Base-by-base conservation (phyloP, 208 protist species). In the Trypanosoma boissoni region DNA sequence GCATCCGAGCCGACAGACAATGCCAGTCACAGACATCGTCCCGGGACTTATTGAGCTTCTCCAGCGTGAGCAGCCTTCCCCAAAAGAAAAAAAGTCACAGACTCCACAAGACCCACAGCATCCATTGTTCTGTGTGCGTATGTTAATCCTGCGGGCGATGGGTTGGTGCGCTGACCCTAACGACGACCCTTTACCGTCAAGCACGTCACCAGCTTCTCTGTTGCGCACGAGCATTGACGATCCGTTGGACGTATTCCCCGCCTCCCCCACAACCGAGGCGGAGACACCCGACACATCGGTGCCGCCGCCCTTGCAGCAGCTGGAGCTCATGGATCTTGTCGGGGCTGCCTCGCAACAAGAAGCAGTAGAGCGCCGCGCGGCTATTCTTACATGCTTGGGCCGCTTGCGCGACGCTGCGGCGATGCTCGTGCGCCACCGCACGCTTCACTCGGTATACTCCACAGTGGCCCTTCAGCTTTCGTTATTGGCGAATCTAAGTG, bases 291-390 rank as follows among this genome's bases (percentile, higher is more conserved):
- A 26, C 16, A 18, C 56, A 12, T 26, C 39, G 37, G 8, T 29
- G 8, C 1, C 26, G 8, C 16, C 28, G 0, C n/a, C n/a, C n/a
- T n/a, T n/a, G n/a, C n/a, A n/a, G n/a, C 12, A 6, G 8, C 12
- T 72, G 34, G 43, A 44, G 16, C 8, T 27, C 24, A 78, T 66
- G 26, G 87, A 94, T 48, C 69, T 66, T 32, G 48, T 94, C 28
- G 80, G 72, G 20, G 58, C 76, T 45, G n/a, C 39, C 28, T 78
- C 64, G 21, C 50, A 82, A 29, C 78, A 90, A 48, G 84, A 88
- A 48, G 79, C 80, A 54, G 64, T 94, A 50, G 88, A 94, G 67
- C 81, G 88, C 21, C 81, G 83, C 18, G 81, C 84, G 24, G 74
- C 79, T 43, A 65, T 94, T 58, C 72, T 91, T 18, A 68, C 84